phyloP scores from a whole-genome alignment of 2,329 filamentous ascomycete species.

The Phialocephala subalpina region DNA sequence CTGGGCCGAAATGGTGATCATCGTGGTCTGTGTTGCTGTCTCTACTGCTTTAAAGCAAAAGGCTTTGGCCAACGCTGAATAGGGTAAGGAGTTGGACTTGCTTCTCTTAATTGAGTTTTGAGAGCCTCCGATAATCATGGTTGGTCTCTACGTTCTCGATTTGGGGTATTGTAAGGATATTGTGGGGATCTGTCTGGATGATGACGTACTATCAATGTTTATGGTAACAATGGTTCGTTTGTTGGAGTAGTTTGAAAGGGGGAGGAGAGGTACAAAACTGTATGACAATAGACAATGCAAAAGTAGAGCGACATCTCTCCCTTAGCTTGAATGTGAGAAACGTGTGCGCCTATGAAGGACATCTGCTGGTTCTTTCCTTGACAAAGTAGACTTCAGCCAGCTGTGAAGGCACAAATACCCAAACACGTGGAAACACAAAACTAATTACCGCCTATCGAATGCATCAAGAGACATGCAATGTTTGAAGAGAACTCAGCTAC shows the following conservation, averaged over 20 bases:
- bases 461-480: not conserved
- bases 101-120: too few species aligned
- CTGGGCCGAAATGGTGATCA: conserved; percentile 11
- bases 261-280: not conserved
- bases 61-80: not conserved
- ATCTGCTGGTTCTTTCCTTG: too few species aligned
- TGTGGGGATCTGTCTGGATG: not conserved
- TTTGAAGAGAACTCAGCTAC: not conserved
- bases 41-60: not conserved
- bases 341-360: too few species aligned
- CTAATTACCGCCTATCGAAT: not conserved
- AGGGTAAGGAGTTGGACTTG: too few species aligned
- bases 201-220: not conserved
- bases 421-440: not conserved
- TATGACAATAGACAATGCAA: not conserved
- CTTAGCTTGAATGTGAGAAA: not conserved
- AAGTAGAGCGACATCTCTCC: not conserved
- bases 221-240: not conserved
- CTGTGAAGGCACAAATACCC: not conserved
- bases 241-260: not conserved
- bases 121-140: too few species aligned
- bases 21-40: not conserved
- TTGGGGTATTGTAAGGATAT: not conserved
- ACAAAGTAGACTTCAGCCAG: too few species aligned
- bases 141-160: too few species aligned